phyloP scores from a whole-genome alignment of 1,284 basidiomycete genomes.

The Cerrena zonata region DNA sequence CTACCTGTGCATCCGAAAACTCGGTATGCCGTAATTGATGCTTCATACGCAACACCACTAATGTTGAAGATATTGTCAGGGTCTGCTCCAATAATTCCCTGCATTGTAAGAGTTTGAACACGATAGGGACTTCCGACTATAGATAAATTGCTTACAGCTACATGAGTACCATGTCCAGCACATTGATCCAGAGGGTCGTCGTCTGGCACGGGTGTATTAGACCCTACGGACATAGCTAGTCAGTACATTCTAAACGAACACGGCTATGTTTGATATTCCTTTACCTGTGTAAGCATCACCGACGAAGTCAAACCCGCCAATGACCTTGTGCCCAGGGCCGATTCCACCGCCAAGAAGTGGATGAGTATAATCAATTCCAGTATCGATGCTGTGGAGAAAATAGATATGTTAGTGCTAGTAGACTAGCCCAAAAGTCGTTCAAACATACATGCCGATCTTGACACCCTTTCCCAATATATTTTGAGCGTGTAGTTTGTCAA shows the following conservation, averaged over 20 bases:
- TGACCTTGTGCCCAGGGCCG: slow-evolving; percentile 55
- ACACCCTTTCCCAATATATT: slow-evolving; percentile 48
- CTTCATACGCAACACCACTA: slow-evolving; percentile 45
- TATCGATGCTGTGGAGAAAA: slow-evolving; percentile 29
- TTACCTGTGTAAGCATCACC: slow-evolving; percentile 36
- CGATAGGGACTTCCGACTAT: background rate
- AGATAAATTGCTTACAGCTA: slow-evolving; percentile 36
- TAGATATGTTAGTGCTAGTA: background rate
- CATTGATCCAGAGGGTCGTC: slow-evolving; percentile 43
- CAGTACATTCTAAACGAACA: background rate
- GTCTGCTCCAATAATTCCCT: slow-evolving; percentile 61
- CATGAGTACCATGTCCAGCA: slow-evolving; percentile 58
- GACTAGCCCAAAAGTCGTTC: background rate
- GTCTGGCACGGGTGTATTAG: slow-evolving; percentile 42
- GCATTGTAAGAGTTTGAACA: background rate
- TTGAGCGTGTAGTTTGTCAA: slow-evolving; percentile 44
- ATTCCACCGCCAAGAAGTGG: slow-evolving; percentile 60
- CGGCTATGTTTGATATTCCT: slow-evolving; percentile 7
- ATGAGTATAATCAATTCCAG: slow-evolving; percentile 51
- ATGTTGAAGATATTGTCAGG: slow-evolving; percentile 53
- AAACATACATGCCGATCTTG: slow-evolving; percentile 42
- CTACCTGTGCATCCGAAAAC: slow-evolving; percentile 45
- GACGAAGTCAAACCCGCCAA: slow-evolving; percentile 52
- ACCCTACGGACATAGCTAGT: slow-evolving; percentile 26
- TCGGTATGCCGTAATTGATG: slow-evolving; percentile 40